Evolutionary conservation across 805 yeast genomes (phyloP).

Genomic region (Suhomyces sp.): DNA sequence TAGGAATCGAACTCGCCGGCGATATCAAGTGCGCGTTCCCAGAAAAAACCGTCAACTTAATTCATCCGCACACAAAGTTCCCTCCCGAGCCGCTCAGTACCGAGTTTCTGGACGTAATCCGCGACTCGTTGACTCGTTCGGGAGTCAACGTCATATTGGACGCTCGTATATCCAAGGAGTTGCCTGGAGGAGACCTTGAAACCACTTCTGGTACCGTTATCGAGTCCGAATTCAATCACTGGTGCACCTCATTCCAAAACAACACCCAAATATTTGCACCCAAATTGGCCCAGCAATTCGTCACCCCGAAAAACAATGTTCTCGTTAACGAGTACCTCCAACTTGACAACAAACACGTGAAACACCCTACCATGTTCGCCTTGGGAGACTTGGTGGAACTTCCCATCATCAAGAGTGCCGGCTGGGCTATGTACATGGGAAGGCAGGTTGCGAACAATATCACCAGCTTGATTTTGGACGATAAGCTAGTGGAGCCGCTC

Average conservation of each 20-base stretch:
- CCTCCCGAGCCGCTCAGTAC: constrained; percentile 38
- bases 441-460: constrained; percentile 38
- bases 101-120: constrained; percentile 26
- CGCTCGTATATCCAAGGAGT: constrained; percentile 29
- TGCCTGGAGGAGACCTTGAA: constrained; percentile 22
- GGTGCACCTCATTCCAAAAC: constrained; percentile 36
- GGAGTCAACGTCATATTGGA: constrained; percentile 30
- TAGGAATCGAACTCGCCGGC: constrained; percentile 43
- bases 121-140: constrained; percentile 23
- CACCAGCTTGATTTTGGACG: constrained; percentile 25
- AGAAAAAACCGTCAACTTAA: constrained; percentile 31
- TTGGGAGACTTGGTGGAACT: constrained; percentile 40
- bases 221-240: constrained; percentile 29
- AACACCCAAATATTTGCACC: constrained; percentile 28
- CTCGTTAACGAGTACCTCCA: constrained; percentile 38
- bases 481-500: constrained; percentile 30
- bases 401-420: constrained; percentile 43
- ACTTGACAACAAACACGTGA: constrained; percentile 18
- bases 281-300: constrained; percentile 18
- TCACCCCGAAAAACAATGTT: constrained; percentile 28
- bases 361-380: constrained; percentile 27
- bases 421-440: constrained; percentile 46
- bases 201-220: constrained; percentile 28
- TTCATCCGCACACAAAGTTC: constrained; percentile 35
- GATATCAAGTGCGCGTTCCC: constrained; percentile 35